phyloP scores from a whole-genome alignment of 495 filamentous ascomycete genomes.

The Penicillium egyptiacum region DNA sequence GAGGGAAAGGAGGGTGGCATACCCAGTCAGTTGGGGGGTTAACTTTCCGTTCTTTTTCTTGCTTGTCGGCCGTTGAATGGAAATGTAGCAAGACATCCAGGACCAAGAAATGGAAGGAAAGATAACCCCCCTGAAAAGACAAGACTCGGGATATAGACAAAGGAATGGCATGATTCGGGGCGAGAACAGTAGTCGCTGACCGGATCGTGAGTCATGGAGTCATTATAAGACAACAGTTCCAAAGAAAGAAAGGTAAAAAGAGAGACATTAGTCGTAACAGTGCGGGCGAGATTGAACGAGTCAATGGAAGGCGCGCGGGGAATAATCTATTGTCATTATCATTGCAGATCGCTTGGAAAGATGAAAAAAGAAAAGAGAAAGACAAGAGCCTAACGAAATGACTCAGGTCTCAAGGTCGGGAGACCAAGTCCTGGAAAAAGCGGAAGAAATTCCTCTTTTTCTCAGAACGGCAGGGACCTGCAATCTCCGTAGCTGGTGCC shows the following conservation, averaged over 20 bases:
- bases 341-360: conserved; percentile 21
- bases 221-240: conserved; percentile 21
- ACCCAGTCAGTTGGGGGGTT: conserved; percentile 1
- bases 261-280: conserved; percentile 42
- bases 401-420: conserved; percentile 26
- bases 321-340: conserved; percentile 33
- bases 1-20: conserved; percentile 1
- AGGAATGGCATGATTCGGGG: conserved; percentile 38
- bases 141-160: conserved; percentile 24
- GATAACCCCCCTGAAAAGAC: conserved; percentile 15
- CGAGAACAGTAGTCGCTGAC: conserved; percentile 46
- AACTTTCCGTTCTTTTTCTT: neutral
- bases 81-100: neutral
- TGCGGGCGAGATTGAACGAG: conserved; percentile 20
- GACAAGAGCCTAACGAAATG: conserved; percentile 7
- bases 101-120: conserved; percentile 6
- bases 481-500: conserved; percentile 34
- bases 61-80: conserved; percentile 6
- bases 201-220: conserved; percentile 34
- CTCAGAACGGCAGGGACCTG: conserved; percentile 35
- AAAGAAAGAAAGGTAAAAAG: conserved; percentile 11
- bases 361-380: conserved; percentile 4
- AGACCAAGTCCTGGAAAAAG: conserved; percentile 49
- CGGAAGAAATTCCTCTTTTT: conserved; percentile 49
- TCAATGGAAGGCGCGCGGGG: neutral